Conservation (phyloP, 2,329 filamentous ascomycete species). For the Chrysosporium keratinophilum region DNA sequence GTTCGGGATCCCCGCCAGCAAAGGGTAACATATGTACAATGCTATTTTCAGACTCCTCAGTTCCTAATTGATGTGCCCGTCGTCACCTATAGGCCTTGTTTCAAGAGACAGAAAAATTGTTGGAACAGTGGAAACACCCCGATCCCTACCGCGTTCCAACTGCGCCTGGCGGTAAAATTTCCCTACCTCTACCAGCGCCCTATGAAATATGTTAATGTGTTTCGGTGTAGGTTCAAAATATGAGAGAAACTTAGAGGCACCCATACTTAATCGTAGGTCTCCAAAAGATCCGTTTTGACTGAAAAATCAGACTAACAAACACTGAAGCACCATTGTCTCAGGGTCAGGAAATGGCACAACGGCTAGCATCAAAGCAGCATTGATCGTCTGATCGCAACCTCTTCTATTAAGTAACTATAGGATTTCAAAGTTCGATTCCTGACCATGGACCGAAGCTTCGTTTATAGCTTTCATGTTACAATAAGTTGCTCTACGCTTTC, state of each 20-base stretch:
- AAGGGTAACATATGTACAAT: conserved; percentile 47
- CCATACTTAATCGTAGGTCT: conserved; percentile 67
- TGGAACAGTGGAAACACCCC: conserved; percentile 94
- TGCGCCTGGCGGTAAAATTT: conserved; percentile 70
- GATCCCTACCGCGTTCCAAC: conserved; percentile 85
- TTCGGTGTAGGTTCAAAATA: conserved; percentile 69
- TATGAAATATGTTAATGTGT: conserved; percentile 4
- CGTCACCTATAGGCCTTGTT: conserved; percentile 58
- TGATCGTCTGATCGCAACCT: background rate
- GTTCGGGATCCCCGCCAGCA: conserved; percentile 76
- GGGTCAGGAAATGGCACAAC: conserved; percentile 5
- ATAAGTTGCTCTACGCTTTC: no score
- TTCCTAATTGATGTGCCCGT: background rate
- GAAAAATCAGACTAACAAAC: background rate
- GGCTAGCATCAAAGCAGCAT: background rate
- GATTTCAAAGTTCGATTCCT: no score
- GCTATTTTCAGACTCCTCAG: background rate
- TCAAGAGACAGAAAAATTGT: conserved; percentile 73
- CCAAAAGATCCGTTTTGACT: background rate
- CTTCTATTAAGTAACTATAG: no score
- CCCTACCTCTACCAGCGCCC: background rate
- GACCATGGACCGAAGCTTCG: no score
- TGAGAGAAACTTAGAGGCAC: conserved; percentile 80
- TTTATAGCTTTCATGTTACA: no score
- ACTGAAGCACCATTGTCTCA: conserved; percentile 7